phyloP scores from a whole-genome alignment of 495 filamentous ascomycete species.

The Neurospora sublineolata region DNA sequence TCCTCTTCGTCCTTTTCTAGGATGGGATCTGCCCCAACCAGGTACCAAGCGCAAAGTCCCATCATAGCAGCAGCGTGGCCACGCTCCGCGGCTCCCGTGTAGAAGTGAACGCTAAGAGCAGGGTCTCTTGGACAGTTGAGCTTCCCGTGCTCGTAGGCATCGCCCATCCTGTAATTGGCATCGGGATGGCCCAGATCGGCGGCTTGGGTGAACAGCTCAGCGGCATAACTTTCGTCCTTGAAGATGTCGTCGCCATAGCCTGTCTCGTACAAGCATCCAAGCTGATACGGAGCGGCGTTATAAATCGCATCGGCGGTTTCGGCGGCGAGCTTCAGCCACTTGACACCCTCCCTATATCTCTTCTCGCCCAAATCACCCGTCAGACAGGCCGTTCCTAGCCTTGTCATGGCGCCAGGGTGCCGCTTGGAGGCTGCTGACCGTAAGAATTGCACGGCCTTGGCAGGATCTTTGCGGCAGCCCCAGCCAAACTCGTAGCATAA shows the following conservation, averaged over 20 bases:
- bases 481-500: conserved; percentile 98
- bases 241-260: conserved; percentile 92
- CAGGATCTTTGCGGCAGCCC: conserved; percentile 78
- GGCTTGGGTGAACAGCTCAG: conserved; percentile 87
- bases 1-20: conserved; percentile 91
- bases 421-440: conserved; percentile 82
- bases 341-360: conserved; percentile 83
- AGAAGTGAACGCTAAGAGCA: conserved; percentile 92
- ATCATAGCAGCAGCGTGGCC: conserved; percentile 92
- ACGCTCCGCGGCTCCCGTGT: conserved; percentile 77
- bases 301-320: conserved; percentile 86
- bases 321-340: conserved; percentile 89
- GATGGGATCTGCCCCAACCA: conserved; percentile 87
- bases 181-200: conserved; percentile 84
- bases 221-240: conserved; percentile 77
- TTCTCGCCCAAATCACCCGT: conserved; percentile 78
- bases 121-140: conserved; percentile 82
- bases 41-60: conserved; percentile 96
- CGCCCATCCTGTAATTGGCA: conserved; percentile 78
- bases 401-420: conserved; percentile 88
- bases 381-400: conserved; percentile 82
- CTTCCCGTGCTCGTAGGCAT: conserved; percentile 90
- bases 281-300: conserved; percentile 83
- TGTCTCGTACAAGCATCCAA: conserved; percentile 74
- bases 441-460: conserved; percentile 89